phyloP scores from a whole-genome alignment of 176 grass and related monocot species.

The Carex kokanica region DNA sequence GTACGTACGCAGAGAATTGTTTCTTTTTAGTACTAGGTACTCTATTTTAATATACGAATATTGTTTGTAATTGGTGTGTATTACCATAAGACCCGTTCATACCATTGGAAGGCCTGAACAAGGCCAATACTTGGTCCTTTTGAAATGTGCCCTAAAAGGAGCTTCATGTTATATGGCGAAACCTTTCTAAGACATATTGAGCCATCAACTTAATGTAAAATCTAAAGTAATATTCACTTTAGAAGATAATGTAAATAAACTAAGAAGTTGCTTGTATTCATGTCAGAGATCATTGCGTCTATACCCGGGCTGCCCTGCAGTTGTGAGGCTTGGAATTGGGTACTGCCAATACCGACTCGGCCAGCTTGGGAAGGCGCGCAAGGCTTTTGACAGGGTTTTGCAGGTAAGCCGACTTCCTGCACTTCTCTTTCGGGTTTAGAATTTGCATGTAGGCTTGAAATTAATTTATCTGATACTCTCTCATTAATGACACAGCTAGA shows the following conservation, averaged over 20 bases:
- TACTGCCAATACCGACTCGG: slow-evolving; percentile 93
- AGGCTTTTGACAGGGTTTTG: slow-evolving; percentile 85
- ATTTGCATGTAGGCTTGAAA: slow-evolving; percentile 18
- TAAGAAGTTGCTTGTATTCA: slow-evolving; percentile 1
- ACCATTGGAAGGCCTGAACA: background rate
- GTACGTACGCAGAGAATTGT: background rate
- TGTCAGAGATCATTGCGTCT: slow-evolving; percentile 60
- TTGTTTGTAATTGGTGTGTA: slow-evolving; percentile 2
- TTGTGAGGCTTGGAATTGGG: slow-evolving; percentile 89
- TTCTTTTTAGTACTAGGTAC: background rate
- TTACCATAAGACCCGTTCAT: background rate
- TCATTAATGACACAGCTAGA: slow-evolving; percentile 60
- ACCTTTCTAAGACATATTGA: slow-evolving; percentile 1
- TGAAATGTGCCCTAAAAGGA: background rate
- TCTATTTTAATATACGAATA: slow-evolving; percentile 5
- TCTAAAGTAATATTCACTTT: background rate
- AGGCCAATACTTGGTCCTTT: background rate
- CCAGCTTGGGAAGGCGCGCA: slow-evolving; percentile 77
- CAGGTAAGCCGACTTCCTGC: slow-evolving; percentile 38
- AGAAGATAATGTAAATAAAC: background rate
- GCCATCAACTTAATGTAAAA: background rate
- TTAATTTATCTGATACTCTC: background rate
- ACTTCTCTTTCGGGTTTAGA: background rate
- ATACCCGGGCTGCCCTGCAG: slow-evolving; percentile 61
- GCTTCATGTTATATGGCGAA: slow-evolving; percentile 1